phyloP scores from a whole-genome alignment of 179 eudicot species.

The Silene vulgaris region DNA sequence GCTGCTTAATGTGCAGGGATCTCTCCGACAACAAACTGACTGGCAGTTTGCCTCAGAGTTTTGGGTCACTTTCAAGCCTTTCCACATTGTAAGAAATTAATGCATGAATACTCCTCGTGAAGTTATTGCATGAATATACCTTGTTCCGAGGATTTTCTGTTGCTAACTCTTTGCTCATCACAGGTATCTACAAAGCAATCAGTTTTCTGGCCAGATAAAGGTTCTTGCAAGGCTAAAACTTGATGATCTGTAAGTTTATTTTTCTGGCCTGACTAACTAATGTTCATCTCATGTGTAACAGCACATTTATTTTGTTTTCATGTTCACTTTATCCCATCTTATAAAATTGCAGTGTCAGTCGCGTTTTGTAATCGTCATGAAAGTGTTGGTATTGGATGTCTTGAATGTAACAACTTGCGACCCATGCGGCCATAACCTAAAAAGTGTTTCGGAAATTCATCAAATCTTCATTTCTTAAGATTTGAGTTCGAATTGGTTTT shows the following conservation, averaged over 20 bases:
- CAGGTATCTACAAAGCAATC: slow-evolving; percentile 56
- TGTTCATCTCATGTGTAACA: neutral
- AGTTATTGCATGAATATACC: neutral
- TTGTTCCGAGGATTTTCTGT: slow-evolving; percentile 10
- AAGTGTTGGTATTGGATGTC: neutral
- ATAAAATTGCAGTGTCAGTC: neutral
- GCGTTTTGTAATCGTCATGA: neutral
- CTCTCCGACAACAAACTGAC: slow-evolving; percentile 45
- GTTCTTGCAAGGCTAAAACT: slow-evolving; percentile 40
- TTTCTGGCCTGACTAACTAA: too few relatives aligned
- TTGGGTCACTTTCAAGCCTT: slow-evolving; percentile 43
- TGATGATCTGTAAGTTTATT: slow-evolving; percentile 48
- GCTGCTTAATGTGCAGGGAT: slow-evolving; percentile 44
- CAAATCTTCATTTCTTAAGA: neutral
- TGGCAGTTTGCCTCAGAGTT: slow-evolving; percentile 49
- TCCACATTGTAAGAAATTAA: slow-evolving; percentile 39
- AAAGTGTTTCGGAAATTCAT: neutral
- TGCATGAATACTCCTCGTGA: slow-evolving; percentile 1
- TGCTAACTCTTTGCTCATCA: slow-evolving; percentile 20
- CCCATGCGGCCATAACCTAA: neutral
- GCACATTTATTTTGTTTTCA: neutral
- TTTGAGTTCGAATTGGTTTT: neutral
- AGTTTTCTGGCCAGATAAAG: slow-evolving; percentile 53
- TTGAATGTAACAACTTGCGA: neutral
- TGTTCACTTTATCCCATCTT: neutral